Conservation (phyloP, 2,329 filamentous ascomycete genomes). For the Bisporella sp. region DNA sequence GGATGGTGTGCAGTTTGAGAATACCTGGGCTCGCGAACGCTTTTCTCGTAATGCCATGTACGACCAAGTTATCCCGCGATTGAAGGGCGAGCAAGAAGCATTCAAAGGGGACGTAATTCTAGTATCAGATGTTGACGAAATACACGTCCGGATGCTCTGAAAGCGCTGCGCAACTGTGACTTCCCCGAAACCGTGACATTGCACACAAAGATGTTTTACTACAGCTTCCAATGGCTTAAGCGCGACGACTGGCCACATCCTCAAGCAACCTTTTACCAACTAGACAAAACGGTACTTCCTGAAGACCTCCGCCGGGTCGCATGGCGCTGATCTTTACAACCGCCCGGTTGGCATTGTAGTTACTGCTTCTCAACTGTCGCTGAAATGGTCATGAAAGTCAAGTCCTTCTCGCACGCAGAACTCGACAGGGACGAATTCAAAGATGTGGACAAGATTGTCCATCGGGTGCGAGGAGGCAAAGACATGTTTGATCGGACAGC, state of each 20-base stretch:
- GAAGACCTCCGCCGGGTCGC: slow-evolving; percentile 29
- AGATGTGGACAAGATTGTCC: slow-evolving; percentile 30
- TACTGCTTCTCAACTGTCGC: slow-evolving; percentile 35
- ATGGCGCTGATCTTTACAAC: slow-evolving; percentile 25
- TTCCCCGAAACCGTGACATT: slow-evolving; percentile 27
- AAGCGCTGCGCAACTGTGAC: slow-evolving; percentile 28
- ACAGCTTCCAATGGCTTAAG: slow-evolving; percentile 30
- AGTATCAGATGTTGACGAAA: slow-evolving; percentile 38
- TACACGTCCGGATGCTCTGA: slow-evolving; percentile 28
- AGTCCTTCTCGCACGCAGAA: slow-evolving; percentile 32
- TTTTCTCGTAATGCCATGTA: slow-evolving; percentile 49
- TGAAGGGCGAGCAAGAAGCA: slow-evolving; percentile 25
- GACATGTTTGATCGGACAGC: slow-evolving; percentile 32
- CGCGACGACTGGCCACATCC: slow-evolving; percentile 34
- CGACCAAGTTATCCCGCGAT: slow-evolving; percentile 38
- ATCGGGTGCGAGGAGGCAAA: slow-evolving; percentile 32
- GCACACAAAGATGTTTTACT: slow-evolving; percentile 27
- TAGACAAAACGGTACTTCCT: slow-evolving; percentile 30
- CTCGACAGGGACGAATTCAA: slow-evolving; percentile 32
- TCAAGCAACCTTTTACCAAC: slow-evolving; percentile 35
- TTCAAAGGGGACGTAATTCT: slow-evolving; percentile 32
- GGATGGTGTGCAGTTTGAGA: slow-evolving; percentile 29
- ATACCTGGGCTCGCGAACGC: slow-evolving; percentile 43
- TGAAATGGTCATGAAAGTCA: slow-evolving; percentile 34
- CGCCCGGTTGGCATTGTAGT: slow-evolving; percentile 39